Conservation (phyloP, 805 yeast genomes). For the Zygoascus tannicola region DNA sequence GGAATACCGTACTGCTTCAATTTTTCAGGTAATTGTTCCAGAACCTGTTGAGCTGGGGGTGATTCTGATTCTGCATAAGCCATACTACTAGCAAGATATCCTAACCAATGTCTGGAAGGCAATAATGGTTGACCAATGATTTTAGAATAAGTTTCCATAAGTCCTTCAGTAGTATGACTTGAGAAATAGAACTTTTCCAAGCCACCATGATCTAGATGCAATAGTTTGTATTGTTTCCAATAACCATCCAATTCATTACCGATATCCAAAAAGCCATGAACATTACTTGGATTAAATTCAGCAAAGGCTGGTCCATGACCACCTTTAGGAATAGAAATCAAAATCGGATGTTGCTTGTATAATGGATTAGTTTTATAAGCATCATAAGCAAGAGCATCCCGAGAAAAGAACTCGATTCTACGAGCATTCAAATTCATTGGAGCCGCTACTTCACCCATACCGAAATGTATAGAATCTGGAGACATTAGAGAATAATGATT, state of each 20-base stretch:
- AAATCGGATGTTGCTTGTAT: slow-evolving; percentile 4
- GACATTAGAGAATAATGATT: background rate
- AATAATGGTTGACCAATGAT: slow-evolving; percentile 2
- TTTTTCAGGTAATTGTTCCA: slow-evolving; percentile 1
- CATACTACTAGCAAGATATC: slow-evolving; percentile 7
- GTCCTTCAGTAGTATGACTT: background rate
- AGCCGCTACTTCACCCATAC: slow-evolving; percentile 6
- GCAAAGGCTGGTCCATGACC: slow-evolving; percentile 5
- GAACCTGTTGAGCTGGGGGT: slow-evolving; percentile 1
- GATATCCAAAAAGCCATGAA: slow-evolving; percentile 3
- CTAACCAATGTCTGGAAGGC: slow-evolving; percentile 7
- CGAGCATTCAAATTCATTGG: slow-evolving; percentile 5
- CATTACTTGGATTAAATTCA: slow-evolving; percentile 3
- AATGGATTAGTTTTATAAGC: slow-evolving; percentile 6
- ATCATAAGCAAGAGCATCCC: slow-evolving; percentile 3
- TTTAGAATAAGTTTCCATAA: background rate
- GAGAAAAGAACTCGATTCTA: slow-evolving; percentile 1
- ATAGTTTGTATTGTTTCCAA: slow-evolving; percentile 5
- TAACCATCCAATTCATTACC: slow-evolving; percentile 5
- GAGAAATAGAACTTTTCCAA: slow-evolving; percentile 4
- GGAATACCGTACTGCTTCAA: slow-evolving; percentile 5
- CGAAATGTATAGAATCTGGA: slow-evolving; percentile 1
- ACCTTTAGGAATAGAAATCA: slow-evolving; percentile 5
- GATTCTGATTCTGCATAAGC: slow-evolving; percentile 3
- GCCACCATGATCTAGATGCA: slow-evolving; percentile 7